Evolutionary conservation across 1,139 yeast genomes (phyloP), one percentile per base, ranked within the genome.

Genomic region (Hyphopichia wangnamkhiaoensis): DNA sequence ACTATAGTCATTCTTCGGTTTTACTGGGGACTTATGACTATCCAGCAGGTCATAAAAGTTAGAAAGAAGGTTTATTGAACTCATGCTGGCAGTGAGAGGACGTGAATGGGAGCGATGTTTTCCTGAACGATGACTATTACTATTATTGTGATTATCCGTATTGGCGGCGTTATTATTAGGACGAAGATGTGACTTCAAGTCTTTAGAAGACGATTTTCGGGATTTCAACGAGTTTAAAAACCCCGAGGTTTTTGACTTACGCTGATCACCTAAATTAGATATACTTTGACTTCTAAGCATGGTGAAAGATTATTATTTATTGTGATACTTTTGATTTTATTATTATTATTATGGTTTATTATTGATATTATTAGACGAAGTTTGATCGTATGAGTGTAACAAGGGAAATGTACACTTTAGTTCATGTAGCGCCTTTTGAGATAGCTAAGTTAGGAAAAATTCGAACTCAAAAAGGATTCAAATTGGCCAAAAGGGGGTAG

Each of bases 261-360:
- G 50, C 32, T 46, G 52, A 15, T 59, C 68, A 35, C 48, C 45
- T 14, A 63, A 46, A 41, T 61, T 58, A 31, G 59, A 49, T 18
- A 61, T 59, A 38, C 66, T 62, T 37, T 61, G 68, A 39, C 67
- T 60, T 37, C 66, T 58, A 34, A 64, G 50, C 69, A 64, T 62
- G 28, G 19, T 40, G 38, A 24, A 26, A 25, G 10, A 29, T 15
- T 7, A 16, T 31, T 15, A 18, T 31, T 20, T 19, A 25, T 19
- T 20, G 31, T 27, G 21, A 15, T 19, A 14, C 30, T 34, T 23
- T 35, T 35, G n/a, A n/a, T n/a, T n/a, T n/a, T n/a, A n/a, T n/a
- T n/a, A n/a, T n/a, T n/a, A n/a, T n/a, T n/a, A n/a, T n/a, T n/a
- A n/a, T n/a, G n/a, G n/a, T n/a, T n/a, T n/a, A n/a, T n/a, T n/a